Conservation (phyloP, 2,329 filamentous ascomycete genomes). For the Thelonectria rubi region DNA sequence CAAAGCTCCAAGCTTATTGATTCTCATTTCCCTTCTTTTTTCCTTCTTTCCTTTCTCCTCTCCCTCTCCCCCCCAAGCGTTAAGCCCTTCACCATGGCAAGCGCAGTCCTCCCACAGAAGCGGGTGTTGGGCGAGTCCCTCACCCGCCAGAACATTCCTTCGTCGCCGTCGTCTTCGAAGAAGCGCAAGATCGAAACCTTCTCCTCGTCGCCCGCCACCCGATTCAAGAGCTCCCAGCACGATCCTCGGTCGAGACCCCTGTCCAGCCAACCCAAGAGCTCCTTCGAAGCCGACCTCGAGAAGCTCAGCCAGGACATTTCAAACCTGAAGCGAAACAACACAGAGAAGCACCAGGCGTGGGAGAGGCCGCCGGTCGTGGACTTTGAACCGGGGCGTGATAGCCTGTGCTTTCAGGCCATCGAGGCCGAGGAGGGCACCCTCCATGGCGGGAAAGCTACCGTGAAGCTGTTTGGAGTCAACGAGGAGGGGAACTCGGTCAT, state of each 20-base stretch:
- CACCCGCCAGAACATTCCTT: conserved; percentile 68
- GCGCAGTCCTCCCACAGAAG: conserved; percentile 71
- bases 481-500: conserved; percentile 86
- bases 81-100: conserved; percentile 34
- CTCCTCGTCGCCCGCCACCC: conserved; percentile 63
- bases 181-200: conserved; percentile 81
- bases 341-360: conserved; percentile 96
- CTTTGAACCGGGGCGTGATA: conserved; percentile 68
- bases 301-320: conserved; percentile 95
- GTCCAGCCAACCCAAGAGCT: conserved; percentile 85
- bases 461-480: conserved; percentile 95
- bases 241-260: conserved; percentile 67
- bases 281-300: conserved; percentile 93
- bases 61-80: conserved; percentile 12
- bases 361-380: conserved; percentile 66
- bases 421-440: conserved; percentile 91
- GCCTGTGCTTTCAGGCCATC: conserved; percentile 92
- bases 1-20: conserved; percentile 8
- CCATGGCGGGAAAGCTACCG: conserved; percentile 76
- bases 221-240: conserved; percentile 71
- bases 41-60: conserved; percentile 9
- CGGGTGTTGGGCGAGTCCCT: conserved; percentile 76
- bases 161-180: conserved; percentile 70
- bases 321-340: conserved; percentile 83
- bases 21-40: background rate